Evolutionary conservation across 257 asterid genomes (phyloP), one percentile per base, ranked within the genome.

Genomic region (Lithospermum erythrorhizon): DNA sequence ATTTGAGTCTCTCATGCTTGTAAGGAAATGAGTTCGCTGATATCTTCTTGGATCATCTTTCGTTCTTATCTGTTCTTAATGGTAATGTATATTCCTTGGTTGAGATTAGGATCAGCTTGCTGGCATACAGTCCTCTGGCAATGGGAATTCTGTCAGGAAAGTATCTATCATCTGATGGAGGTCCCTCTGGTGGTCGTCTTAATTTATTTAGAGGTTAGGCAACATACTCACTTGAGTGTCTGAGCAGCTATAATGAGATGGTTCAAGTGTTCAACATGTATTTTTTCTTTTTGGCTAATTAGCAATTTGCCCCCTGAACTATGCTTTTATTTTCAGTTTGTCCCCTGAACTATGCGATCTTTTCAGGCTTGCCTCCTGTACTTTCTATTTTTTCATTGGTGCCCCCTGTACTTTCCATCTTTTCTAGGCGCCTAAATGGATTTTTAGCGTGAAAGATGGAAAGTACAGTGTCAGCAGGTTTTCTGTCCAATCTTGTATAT

Each of bases 61-160:
- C 27, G 3, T 24, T 10, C 21, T 18, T 21, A n/a, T 37, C 20
- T 32, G 3, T 30, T 11, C 6, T 45, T 61, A 11, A 30, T 62
- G 53, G 20, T 54, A 27, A 63, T 55, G 20, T 53, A 20, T 17
- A 8, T 16, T 5, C 11, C 49, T 15, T 25, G 18, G 37, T 27
- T 22, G 21, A 57, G 30, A 21, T 48, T 32, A 75, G 83, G 74
- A 75, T 69, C 30, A 57, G 69, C 72, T 75, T 87, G 75, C 72
- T 90, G 81, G 91, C 96, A 5, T 85, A 90, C 79, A 87, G 98
- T 70, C 96, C 95, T 71, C 73, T 90, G 82, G 96, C 96, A 16
- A 90, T 85, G 96, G 98, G 94, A 62, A 85, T 90, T 70, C 95
- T 90, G 22, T 80, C 95, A 16, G 98, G 91, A 65, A 90, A 90